Evolutionary conservation across 768 basidiomycete genomes (phyloP), one percentile per base, ranked within the genome.

Genomic region (Termitomyces sp.): DNA sequence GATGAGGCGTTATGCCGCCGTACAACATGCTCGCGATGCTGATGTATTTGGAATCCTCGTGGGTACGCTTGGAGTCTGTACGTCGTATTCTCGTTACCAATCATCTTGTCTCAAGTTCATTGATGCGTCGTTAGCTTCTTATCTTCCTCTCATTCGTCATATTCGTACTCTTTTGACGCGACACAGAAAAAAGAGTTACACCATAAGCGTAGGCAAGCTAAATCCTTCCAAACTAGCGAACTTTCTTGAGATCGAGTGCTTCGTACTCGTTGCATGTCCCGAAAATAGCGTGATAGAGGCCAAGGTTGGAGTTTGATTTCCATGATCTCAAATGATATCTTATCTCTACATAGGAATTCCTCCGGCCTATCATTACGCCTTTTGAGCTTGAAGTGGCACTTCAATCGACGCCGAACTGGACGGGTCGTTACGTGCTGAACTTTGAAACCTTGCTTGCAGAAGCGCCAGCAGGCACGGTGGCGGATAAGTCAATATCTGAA

Each of bases 41-140:
- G 95, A 98, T 66, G 92, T 98, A 0, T 92, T 97, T 64, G 97
- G 96, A 0, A 94, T 98, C 49, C 85, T 98, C 4, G 91, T 98
- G 2, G 96, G 95, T 12, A 97, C 96, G 1, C 83, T 98, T 15
- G 95, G 96, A 48, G 90, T 97, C 35, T 85, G 91, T 92, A 55
- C 61, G 86, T 71, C 62, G 36, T 46, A 32, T 51, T 72, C 9
- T 36, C 32, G 15, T 52, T 12, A 16, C 24, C 18, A 54, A 8
- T 12, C 16, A 36, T 42, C 24, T 22, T 24, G 35, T n/a, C 53
- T n/a, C 16, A 20, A 13, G 28, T 42, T 44, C n/a, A 42, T 55
- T n/a, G n/a, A 32, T 18, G 46, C 33, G 15, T 24, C 45, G 8
- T 15, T 65, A 94, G 91, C 90, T 0, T 89, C 89, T 0, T 98